A percentile compares a stretch with the other conserved stretches of the same genome.
phyloP scores from a whole-genome alignment of 208 protist species.

The Zelonia costaricensis region DNA sequence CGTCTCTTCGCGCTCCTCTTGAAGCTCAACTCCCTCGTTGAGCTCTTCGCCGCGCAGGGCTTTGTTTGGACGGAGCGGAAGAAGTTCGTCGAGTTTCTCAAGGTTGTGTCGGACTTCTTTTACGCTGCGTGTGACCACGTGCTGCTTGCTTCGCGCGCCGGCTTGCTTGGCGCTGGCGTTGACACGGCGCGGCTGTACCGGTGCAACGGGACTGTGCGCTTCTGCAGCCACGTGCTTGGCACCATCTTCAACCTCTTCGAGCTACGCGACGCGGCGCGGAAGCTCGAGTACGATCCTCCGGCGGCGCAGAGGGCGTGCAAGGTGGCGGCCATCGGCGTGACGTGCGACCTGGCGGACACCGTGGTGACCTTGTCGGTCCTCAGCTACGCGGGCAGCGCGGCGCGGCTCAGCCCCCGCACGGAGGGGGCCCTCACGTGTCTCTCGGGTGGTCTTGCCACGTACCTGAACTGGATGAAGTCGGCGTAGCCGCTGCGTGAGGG shows the following conservation, averaged over 20 bases:
- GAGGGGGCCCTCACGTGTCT: constrained; percentile 33
- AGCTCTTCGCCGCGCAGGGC: constrained; percentile 43
- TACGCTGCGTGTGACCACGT: constrained; percentile 56
- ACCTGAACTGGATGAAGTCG: constrained; percentile 30
- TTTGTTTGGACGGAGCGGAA: constrained; percentile 38
- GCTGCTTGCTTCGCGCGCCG: constrained; percentile 30
- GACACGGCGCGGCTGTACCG: neutral
- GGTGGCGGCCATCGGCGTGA: constrained; percentile 16
- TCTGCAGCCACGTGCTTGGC: constrained; percentile 44
- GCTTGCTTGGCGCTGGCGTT: constrained; percentile 5
- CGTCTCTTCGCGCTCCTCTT: constrained; percentile 39
- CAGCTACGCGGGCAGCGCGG: constrained; percentile 1
- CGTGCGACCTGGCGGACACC: constrained; percentile 43
- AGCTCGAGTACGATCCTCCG: constrained; percentile 41
- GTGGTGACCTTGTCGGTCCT: constrained; percentile 25
- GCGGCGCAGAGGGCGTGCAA: constrained; percentile 32
- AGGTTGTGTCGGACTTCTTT: constrained; percentile 31
- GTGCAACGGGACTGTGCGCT: neutral
- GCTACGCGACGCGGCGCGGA: constrained; percentile 34
- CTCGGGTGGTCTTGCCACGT: constrained; percentile 46
- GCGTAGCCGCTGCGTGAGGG: constrained; percentile 1
- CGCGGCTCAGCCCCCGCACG: constrained; percentile 5
- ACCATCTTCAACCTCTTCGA: constrained; percentile 39
- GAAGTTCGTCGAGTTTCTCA: constrained; percentile 58
- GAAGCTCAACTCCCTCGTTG: constrained; percentile 36